Evolutionary conservation across 495 filamentous ascomycete genomes (phyloP).

Genomic region (Thozetella sp.): DNA sequence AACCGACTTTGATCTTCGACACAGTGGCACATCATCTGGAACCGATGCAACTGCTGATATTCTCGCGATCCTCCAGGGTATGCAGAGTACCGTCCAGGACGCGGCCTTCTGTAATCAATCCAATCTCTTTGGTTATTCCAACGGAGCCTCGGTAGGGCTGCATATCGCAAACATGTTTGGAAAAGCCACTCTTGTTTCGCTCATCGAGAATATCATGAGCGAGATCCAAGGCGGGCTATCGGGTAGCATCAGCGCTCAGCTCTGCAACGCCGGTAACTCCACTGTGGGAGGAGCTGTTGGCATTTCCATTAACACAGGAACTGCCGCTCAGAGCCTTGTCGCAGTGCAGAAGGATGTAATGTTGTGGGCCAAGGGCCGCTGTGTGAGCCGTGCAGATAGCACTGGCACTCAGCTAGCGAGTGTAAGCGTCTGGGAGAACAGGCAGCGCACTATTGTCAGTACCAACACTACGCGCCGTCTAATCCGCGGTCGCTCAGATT

Average conservation of each 20-base stretch:
- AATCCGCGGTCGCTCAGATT: background rate
- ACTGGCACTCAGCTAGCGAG: slow-evolving; percentile 24
- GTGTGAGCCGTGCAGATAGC: slow-evolving; percentile 22
- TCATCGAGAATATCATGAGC: background rate
- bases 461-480: background rate
- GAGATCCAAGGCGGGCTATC: background rate
- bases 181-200: background rate
- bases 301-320: background rate
- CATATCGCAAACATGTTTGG: background rate
- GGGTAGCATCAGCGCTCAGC: background rate
- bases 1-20: background rate
- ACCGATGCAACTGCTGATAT: background rate
- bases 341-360: slow-evolving; percentile 3
- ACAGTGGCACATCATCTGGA: background rate
- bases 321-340: background rate
- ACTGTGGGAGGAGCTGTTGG: background rate
- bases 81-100: background rate
- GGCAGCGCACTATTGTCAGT: background rate
- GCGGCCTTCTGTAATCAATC: background rate
- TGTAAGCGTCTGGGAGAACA: background rate
- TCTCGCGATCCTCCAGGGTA: background rate
- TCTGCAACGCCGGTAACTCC: background rate
- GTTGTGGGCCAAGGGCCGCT: background rate
- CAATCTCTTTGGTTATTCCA: background rate
- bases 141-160: background rate